Conservation (phyloP, 2,329 filamentous ascomycete genomes). For the Zymoseptoria pseudotritici region DNA sequence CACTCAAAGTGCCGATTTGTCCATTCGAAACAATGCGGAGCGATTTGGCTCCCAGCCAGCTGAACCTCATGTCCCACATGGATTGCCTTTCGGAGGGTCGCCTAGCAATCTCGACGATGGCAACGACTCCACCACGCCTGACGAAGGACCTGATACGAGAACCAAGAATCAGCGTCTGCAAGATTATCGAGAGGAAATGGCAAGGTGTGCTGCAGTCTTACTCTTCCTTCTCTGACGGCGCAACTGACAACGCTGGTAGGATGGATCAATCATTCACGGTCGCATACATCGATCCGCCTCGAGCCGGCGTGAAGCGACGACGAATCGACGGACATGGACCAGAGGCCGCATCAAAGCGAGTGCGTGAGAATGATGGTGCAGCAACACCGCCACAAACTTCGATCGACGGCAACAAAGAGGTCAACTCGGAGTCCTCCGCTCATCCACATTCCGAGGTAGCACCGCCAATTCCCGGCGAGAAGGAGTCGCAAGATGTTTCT, state of each 20-base stretch:
- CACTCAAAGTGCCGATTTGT: neutral
- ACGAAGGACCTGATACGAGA: neutral
- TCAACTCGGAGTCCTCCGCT: neutral
- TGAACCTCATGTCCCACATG: neutral
- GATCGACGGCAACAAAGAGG: neutral
- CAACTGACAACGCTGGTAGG: neutral
- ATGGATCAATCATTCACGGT: neutral
- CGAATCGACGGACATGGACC: neutral
- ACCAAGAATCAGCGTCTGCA: neutral
- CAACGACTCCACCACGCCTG: neutral
- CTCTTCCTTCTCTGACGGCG: neutral
- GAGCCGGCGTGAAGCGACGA: neutral
- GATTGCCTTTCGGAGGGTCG: neutral
- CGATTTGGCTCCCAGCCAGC: neutral
- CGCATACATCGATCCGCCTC: neutral
- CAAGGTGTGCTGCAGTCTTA: neutral
- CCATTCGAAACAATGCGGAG: neutral
- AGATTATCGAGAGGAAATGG: neutral
- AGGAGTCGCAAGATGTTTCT: neutral
- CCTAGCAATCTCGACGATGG: neutral
- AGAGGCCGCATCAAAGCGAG: neutral
- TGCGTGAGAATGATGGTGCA: neutral
- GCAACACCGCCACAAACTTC: neutral
- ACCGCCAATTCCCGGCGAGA: neutral
- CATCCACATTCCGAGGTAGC: neutral